Conservation (phyloP, 208 protist genomes). For the Tritrichomonas musculus region DNA sequence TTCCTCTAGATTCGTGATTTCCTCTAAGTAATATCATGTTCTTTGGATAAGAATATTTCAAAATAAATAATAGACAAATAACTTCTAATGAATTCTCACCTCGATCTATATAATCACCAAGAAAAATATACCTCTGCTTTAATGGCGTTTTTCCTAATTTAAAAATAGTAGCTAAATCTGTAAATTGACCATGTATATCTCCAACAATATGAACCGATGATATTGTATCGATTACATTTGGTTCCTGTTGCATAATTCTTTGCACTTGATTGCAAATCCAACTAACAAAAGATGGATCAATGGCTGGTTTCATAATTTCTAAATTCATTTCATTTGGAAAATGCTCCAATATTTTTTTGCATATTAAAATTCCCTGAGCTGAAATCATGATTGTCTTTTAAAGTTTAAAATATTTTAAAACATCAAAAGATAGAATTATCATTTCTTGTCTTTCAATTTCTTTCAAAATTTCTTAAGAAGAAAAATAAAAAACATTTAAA, state of each 20-base stretch:
- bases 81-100: constrained; percentile 44
- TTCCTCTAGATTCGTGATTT: constrained; percentile 48
- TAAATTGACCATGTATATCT: constrained; percentile 48
- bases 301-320: no score
- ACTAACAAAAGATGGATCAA: no score
- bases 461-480: no score
- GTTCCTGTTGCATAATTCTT: neutral
- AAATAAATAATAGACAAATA: constrained; percentile 41
- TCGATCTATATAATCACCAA: constrained; percentile 55
- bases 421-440: no score
- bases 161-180: constrained; percentile 47
- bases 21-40: constrained; percentile 46
- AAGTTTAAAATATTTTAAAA: no score
- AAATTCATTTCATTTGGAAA: no score
- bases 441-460: no score
- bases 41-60: constrained; percentile 45
- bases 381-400: no score
- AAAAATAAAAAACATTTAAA: no score
- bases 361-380: no score
- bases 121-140: constrained; percentile 43
- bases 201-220: neutral
- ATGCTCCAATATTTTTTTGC: no score
- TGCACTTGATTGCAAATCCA: neutral
- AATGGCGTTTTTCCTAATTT: constrained; percentile 16
- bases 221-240: neutral